Evolutionary conservation across 225 moss, liverwort and hornwort species (phyloP), one percentile per base, ranked within the genome.

Genomic region (Lunularia cruciata): DNA sequence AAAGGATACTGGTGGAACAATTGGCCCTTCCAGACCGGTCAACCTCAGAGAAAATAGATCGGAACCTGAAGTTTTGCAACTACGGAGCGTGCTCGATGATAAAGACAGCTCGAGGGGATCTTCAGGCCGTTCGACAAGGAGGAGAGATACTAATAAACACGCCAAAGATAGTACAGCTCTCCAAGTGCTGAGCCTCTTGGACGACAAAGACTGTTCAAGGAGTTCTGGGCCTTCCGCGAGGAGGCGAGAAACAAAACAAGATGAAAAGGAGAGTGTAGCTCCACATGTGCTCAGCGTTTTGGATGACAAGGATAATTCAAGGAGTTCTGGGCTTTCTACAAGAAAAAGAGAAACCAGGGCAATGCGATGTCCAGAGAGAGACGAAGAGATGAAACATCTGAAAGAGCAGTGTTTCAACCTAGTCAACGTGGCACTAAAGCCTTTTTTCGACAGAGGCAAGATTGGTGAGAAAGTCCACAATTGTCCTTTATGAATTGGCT

Each of bases 381-480:
- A 84, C 49, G 63, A 82, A 87, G 80, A 83, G 69, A 33, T 73
- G 78, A 82, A 79, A 73, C 70, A 79, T 37, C 81, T 87, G 65
- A 91, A 94, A 76, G 87, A 87, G 53, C 83, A 94, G 66, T 80
- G 90, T 74, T 76, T 74, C 25, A 77, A 79, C 10, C 72, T 86
- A 61, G 95, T 95, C 71, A 84, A 85, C 58, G 43, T 80, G 51
- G 90, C 83, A 61, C 77, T 95, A 30, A 85, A 90, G 75, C 88
- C 95, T 6, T 81, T 90, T 38, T 87, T 86, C 58, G 76, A 83
- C 46, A 78, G 84, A 73, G 89, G 92, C 56, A 86, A 87, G 60
- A 92, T 95, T 60, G 92, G 95, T 95, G 84, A 23, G 51, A 27
- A n/a, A n/a, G n/a, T n/a, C n/a, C n/a, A n/a, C n/a, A n/a, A n/a